Evolutionary conservation across 1,284 basidiomycete genomes (phyloP).

Genomic region (Heterobasidion occidentale): DNA sequence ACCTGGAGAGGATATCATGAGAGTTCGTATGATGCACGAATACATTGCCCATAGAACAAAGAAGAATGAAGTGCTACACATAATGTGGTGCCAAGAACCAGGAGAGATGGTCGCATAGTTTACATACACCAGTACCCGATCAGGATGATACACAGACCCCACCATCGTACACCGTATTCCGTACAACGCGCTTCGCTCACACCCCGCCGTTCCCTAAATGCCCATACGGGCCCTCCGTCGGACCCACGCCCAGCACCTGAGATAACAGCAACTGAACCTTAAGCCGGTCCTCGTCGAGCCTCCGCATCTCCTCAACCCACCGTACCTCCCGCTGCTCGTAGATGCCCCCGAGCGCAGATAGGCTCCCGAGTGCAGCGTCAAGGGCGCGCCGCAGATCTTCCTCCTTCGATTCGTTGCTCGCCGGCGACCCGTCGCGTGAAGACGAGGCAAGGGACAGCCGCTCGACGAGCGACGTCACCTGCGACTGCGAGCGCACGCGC

Average conservation of each 20-base stretch:
- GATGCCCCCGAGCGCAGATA: conserved; percentile 50
- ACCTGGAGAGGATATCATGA: conserved; percentile 50
- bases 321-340: conserved; percentile 60
- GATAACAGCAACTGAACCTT: conserved; percentile 52
- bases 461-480: conserved; percentile 46
- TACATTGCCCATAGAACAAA: no score
- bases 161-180: not conserved
- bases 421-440: conserved; percentile 47
- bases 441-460: conserved; percentile 39
- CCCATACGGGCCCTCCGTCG: conserved; percentile 2
- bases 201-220: not conserved
- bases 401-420: conserved; percentile 43
- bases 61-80: no score
- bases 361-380: conserved; percentile 55
- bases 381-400: conserved; percentile 57
- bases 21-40: conserved; percentile 20
- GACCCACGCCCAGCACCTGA: conserved; percentile 46
- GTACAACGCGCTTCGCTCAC: not conserved
- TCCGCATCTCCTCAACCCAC: conserved; percentile 62
- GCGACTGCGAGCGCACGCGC: conserved; percentile 25
- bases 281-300: conserved; percentile 59
- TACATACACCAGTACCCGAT: not conserved
- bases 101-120: not conserved
- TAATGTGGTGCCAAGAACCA: no score
- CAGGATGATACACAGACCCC: not conserved